These are phyloP conservation scores for Neoarthrinium moseri DNA, from an alignment of 2,329 filamentous ascomycete genomes.

Conservation along the genomic window DNA sequence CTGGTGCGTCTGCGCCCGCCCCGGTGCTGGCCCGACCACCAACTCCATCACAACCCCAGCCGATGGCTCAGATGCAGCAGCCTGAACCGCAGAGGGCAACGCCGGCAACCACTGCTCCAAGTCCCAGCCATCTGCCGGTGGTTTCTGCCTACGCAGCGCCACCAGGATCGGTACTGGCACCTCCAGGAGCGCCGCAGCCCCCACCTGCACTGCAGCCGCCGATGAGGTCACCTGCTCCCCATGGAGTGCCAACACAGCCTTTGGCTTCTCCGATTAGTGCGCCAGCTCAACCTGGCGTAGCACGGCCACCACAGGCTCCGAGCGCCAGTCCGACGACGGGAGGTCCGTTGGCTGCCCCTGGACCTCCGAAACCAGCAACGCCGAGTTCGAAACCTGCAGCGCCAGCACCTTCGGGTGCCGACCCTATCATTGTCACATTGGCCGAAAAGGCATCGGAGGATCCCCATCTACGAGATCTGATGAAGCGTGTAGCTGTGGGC, in stretches of 20 bases:
- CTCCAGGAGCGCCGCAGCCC: conserved; percentile 20
- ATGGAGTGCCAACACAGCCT: conserved; percentile 21
- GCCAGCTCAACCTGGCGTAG: conserved; percentile 23
- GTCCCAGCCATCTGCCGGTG: conserved; percentile 23
- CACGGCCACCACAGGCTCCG: conserved; percentile 20
- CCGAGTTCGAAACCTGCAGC: conserved; percentile 18
- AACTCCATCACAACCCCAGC: conserved; percentile 14
- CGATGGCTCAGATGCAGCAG: conserved; percentile 13
- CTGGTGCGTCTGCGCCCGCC: conserved; percentile 11
- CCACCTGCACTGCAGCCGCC: conserved; percentile 17
- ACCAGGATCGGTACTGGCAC: conserved; percentile 31
- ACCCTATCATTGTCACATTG: conserved; percentile 78
- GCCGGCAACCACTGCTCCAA: conserved; percentile 9
- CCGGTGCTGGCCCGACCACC: conserved; percentile 12
- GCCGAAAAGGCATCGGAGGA: conserved; percentile 75
- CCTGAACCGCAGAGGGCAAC: conserved; percentile 10
- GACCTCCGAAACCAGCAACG: conserved; percentile 18
- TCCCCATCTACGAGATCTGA: conserved; percentile 70
- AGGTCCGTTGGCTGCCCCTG: too few relatives aligned
- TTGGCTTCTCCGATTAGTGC: conserved; percentile 27
- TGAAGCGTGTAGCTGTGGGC: conserved; percentile 80
- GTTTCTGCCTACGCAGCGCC: neutral
- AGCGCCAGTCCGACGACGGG: conserved; percentile 17
- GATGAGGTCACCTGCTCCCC: conserved; percentile 14
- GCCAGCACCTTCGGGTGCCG: conserved; percentile 35